phyloP scores from a whole-genome alignment of 2,329 filamentous ascomycete species.

The Huntiella savannae region DNA sequence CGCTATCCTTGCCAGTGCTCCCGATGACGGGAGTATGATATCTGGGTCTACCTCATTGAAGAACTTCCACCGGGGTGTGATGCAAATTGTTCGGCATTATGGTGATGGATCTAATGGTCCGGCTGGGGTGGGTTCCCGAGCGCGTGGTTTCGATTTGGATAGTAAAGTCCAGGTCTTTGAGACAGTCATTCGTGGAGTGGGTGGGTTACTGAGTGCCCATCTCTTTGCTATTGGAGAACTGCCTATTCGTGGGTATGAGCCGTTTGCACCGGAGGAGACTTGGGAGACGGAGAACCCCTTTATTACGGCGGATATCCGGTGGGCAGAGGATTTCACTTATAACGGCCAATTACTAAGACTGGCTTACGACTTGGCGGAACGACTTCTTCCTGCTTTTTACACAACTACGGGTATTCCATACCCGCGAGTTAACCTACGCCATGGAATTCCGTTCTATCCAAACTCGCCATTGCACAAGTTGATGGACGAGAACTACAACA shows the following conservation, averaged over 20 bases:
- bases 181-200: slow-evolving; percentile 84
- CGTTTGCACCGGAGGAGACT: slow-evolving; percentile 19
- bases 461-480: slow-evolving; percentile 62
- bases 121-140: slow-evolving; percentile 50
- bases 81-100: slow-evolving; percentile 60
- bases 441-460: slow-evolving; percentile 80
- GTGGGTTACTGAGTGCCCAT: slow-evolving; percentile 80
- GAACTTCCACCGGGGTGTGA: slow-evolving; percentile 66
- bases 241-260: slow-evolving; percentile 62
- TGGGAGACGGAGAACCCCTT: slow-evolving; percentile 22
- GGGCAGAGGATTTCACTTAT: slow-evolving; percentile 64
- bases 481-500: slow-evolving; percentile 13
- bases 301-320: slow-evolving; percentile 38
- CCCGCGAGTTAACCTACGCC: slow-evolving; percentile 75
- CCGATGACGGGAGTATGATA: slow-evolving; percentile 19
- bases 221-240: slow-evolving; percentile 81
- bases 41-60: slow-evolving; percentile 31
- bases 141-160: slow-evolving; percentile 77
- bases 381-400: slow-evolving; percentile 80
- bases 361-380: slow-evolving; percentile 64
- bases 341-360: slow-evolving; percentile 81
- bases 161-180: slow-evolving; percentile 98
- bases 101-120: slow-evolving; percentile 60
- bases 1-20: slow-evolving; percentile 70
- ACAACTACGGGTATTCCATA: slow-evolving; percentile 85